Evolutionary conservation across 2,329 filamentous ascomycete genomes (phyloP), one percentile per base, ranked within the genome.

Genomic region (Stagonosporopsis rhizophila): DNA sequence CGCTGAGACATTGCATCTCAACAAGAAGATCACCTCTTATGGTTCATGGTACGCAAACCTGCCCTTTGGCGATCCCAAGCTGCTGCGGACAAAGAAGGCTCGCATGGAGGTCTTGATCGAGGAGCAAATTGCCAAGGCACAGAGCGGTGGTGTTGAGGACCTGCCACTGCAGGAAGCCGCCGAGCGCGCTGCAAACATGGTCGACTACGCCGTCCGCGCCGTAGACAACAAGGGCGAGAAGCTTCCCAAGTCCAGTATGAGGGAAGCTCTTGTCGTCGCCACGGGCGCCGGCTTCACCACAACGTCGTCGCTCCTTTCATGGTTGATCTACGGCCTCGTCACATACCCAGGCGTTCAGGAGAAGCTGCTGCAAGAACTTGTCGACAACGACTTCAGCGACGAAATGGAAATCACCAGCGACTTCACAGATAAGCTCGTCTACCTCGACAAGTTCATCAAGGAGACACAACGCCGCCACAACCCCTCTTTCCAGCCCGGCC

Each of bases 1-100:
- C 39, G 84, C 80, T 0, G 76, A 83, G 39, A 61, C 77, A 0
- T 75, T 88, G 2, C 75, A 78, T 25, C 71, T 88, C 12, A 88
- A 86, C 71, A 88, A 88, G 74, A 84, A 84, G 66, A 75, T 87
- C 7, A 79, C 83, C 0, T 78, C 81, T 0, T 78, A 80, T 66
- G 83, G 83, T 1, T 74, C 77, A 44, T 88, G 85, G 85, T 87
- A 87, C 55, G 73, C 73, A 2, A 70, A 74, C 7, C 62, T 88
- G 25, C 86, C 86, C 0, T 87, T 87, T 50, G 85, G 85, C 6
- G 83, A 85, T 39, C 80, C 83, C 0, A 56, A 61, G 22, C 75
- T 79, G 57, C 73, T 73, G 7, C 52, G 53, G 28, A 52, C 38
- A 22, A 59, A 58, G 44, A 51, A 61, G 49, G 44, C 53, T 17